Base-by-base conservation (phyloP, 176 grass and related monocot genomes). In the Musa beccarii region DNA sequence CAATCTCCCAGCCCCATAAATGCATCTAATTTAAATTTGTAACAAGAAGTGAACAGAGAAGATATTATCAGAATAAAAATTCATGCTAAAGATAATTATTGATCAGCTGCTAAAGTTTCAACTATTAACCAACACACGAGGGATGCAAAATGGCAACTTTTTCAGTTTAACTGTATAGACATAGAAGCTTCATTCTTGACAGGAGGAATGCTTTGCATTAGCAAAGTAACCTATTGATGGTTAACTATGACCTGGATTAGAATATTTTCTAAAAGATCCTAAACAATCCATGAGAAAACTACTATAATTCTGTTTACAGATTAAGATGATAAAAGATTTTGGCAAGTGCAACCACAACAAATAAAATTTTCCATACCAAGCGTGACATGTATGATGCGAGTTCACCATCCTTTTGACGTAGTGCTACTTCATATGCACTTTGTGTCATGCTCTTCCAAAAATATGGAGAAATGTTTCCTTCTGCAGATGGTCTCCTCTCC, bases 401-500 rank as follows among this genome's bases (percentile, higher is more conserved):
- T 79, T 99, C 96, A 77, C 96, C 96, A 75, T 99, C 96, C 79
- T 95, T 99, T 81, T 99, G 88, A 50, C 96, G 88, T 51, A 99
- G 85, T 68, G 96, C 81, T 75, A 89, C 92, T 79, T 99, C 96
- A 87, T 92, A 99, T 78, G 91, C 82, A 89, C 91, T 99, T 75
- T 91, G 96, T 77, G 96, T 99, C 96, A 99, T 95, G 84, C 86
- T 92, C 83, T 90, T 94, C 76, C 95, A 74, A 87, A 92, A 99
- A 79, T 99, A 99, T 51, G 90, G 92, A 52, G 84, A 79, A 65
- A 92, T 83, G 72, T 87, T 95, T 84, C 78, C 86, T 56, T 99
- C 96, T 29, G 85, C 75, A 72, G 96, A 95, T 79, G 86, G 83
- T 89, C 96, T 92, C 77, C 89, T 89, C 82, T 99, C 96, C 69